phyloP scores from a whole-genome alignment of 2,329 filamentous ascomycete species.

The Colletotrichum higginsianum region DNA sequence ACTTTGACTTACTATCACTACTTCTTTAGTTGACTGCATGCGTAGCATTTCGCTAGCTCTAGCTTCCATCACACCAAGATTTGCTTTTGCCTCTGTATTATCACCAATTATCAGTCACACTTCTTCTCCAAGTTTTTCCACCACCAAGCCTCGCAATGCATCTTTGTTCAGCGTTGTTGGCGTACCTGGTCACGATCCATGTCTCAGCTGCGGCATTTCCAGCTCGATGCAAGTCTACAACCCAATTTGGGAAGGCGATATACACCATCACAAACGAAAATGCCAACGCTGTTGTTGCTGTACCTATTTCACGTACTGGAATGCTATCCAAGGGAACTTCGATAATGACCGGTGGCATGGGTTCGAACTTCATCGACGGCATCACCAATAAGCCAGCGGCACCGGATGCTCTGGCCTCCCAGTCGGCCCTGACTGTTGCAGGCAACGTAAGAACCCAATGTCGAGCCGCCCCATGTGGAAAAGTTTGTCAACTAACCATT shows the following conservation, averaged over 20 bases:
- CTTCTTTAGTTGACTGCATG: no score
- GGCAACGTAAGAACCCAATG: constrained; percentile 59
- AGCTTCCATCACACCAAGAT: no score
- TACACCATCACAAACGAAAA: constrained; percentile 71
- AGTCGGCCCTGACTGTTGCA: constrained; percentile 64
- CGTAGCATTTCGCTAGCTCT: no score
- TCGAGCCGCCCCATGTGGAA: not conserved
- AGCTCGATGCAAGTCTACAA: not conserved
- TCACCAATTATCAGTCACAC: no score
- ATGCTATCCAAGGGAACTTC: constrained; percentile 59
- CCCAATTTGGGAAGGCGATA: constrained; percentile 53
- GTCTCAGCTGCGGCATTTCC: not conserved
- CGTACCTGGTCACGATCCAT: not conserved
- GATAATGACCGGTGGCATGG: constrained; percentile 63
- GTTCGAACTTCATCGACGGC: constrained; percentile 58
- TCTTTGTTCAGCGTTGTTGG: not conserved
- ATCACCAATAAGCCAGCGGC: constrained; percentile 54
- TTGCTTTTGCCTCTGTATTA: no score
- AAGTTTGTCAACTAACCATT: constrained; percentile 19
- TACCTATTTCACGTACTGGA: constrained; percentile 64
- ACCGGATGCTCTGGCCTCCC: constrained; percentile 66
- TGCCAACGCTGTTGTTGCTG: constrained; percentile 63
- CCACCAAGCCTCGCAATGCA: not conserved
- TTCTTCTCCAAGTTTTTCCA: no score
- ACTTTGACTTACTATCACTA: no score